Evolutionary conservation across 2,329 filamentous ascomycete genomes (phyloP).

Genomic region (Aureobasidium sp.): DNA sequence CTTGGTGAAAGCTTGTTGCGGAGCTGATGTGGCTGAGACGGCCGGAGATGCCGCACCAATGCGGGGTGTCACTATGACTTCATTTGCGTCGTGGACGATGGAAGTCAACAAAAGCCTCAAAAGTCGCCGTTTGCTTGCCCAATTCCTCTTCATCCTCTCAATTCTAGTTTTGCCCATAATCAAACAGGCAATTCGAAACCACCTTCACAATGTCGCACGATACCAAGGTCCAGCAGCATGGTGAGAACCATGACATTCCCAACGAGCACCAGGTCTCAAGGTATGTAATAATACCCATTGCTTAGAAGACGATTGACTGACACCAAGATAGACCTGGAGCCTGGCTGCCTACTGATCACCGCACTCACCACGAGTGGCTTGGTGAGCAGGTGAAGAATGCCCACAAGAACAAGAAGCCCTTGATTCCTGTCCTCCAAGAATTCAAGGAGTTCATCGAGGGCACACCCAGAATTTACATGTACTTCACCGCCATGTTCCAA

Average conservation of each 20-base stretch:
- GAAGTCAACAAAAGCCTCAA: constrained; percentile 1
- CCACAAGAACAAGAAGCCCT: constrained; percentile 42
- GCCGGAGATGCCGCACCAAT: neutral
- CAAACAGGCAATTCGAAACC: neutral
- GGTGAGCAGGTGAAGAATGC: constrained; percentile 48
- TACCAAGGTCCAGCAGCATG: constrained; percentile 7
- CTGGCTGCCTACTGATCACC: constrained; percentile 60
- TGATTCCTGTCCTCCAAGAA: constrained; percentile 56
- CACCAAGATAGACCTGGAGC: constrained; percentile 39
- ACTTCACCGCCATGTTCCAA: constrained; percentile 56
- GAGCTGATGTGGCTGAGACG: neutral
- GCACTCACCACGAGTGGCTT: constrained; percentile 59
- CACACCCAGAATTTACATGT: constrained; percentile 59
- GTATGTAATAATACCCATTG: constrained; percentile 29
- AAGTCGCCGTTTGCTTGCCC: neutral
- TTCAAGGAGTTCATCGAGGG: constrained; percentile 61
- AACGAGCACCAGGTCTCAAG: constrained; percentile 40
- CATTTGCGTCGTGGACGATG: neutral
- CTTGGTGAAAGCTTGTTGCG: constrained; percentile 8
- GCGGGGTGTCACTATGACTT: constrained; percentile 5
- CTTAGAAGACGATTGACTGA: neutral
- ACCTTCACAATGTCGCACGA: neutral
- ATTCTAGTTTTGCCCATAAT: neutral
- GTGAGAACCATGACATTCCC: constrained; percentile 38
- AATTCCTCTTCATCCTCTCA: neutral